Evolutionary conservation across 1,139 yeast genomes (phyloP).

Genomic region (Candida glucosophila): DNA sequence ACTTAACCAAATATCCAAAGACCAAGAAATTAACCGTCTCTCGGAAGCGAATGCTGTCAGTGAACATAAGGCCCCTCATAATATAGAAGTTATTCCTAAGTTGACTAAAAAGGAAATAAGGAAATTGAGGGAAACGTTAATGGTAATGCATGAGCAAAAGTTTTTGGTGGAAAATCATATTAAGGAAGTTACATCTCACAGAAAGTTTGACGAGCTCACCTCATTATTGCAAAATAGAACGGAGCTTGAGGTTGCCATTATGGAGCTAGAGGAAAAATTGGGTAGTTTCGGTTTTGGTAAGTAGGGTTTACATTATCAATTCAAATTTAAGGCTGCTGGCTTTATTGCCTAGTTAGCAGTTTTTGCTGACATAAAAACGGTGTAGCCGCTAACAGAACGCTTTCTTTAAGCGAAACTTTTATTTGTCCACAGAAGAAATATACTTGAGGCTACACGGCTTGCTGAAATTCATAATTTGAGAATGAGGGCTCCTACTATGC

Average conservation of each 20-base stretch:
- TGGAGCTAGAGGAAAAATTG: slow-evolving; percentile 37
- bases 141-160: slow-evolving; percentile 81
- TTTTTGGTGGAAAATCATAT: slow-evolving; percentile 62
- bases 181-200: slow-evolving; percentile 48
- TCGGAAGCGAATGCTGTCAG: slow-evolving; percentile 2
- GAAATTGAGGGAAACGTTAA: slow-evolving; percentile 60
- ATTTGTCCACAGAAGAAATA: too few relatives aligned
- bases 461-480: too few relatives aligned
- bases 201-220: slow-evolving; percentile 71
- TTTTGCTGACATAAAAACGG: too few relatives aligned
- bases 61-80: slow-evolving; percentile 1
- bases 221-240: slow-evolving; percentile 49
- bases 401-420: too few relatives aligned
- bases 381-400: too few relatives aligned
- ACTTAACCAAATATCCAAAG: slow-evolving; percentile 18
- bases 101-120: slow-evolving; percentile 46
- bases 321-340: too few relatives aligned
- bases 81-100: neutral
- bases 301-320: slow-evolving; percentile 8
- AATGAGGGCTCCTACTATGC: too few relatives aligned
- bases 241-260: slow-evolving; percentile 52
- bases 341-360: too few relatives aligned
- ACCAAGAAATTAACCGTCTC: slow-evolving; percentile 11
- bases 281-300: slow-evolving; percentile 70
- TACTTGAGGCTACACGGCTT: too few relatives aligned